These are phyloP conservation scores for Aureobasidium vineae DNA, from an alignment of 2,329 filamentous ascomycete species.

Conservation along the genomic window DNA sequence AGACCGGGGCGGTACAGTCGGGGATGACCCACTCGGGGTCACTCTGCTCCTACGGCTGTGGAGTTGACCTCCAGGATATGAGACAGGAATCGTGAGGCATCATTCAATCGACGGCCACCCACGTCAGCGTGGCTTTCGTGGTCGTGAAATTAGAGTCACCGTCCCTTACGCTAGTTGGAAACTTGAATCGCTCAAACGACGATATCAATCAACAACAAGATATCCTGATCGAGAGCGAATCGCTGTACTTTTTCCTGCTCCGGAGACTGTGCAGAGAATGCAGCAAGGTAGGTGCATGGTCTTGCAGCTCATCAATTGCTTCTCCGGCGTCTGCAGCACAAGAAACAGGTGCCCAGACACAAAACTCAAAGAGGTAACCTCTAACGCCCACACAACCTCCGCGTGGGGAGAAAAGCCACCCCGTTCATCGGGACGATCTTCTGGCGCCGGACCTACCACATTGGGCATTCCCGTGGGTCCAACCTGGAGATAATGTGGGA, in stretches of 20 bases:
- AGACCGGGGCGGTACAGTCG: not conserved
- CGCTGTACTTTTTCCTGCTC: not conserved
- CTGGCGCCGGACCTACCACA: not conserved
- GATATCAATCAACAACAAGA: constrained; percentile 7
- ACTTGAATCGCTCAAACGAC: not conserved
- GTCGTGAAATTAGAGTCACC: not conserved
- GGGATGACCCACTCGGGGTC: not conserved
- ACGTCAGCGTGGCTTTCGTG: constrained; percentile 1
- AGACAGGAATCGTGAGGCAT: constrained; percentile 9
- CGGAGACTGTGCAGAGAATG: not conserved
- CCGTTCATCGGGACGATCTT: constrained; percentile 10
- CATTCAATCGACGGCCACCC: constrained; percentile 8
- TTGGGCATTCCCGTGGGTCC: constrained; percentile 3
- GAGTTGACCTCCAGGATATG: not conserved
- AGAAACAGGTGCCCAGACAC: not conserved
- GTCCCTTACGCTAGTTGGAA: constrained; percentile 2
- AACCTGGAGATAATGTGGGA: constrained; percentile 19
- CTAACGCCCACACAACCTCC: not conserved
- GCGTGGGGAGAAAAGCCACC: constrained; percentile 19
- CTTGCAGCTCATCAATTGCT: not conserved
- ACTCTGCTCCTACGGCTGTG: not conserved
- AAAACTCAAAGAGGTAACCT: not conserved
- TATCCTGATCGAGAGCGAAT: not conserved
- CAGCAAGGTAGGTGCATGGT: not conserved
- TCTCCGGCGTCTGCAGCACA: not conserved